Base-by-base conservation (phyloP, 2,329 filamentous ascomycete species). In the Stemphylium beticola region DNA sequence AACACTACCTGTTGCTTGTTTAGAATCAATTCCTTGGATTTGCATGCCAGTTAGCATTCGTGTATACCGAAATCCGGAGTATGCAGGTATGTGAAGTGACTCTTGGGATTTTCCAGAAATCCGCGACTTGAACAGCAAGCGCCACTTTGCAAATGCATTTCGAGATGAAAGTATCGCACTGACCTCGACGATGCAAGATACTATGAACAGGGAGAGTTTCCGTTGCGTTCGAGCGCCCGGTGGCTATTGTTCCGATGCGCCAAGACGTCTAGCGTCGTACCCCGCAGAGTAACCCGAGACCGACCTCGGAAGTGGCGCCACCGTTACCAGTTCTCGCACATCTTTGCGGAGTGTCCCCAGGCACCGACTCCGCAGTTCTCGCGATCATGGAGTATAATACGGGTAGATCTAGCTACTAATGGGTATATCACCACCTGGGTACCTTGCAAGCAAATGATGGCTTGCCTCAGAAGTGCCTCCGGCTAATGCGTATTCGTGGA, bases 401-500 rank as follows among this genome's bases (percentile, higher is more conserved):
- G 46, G 32, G 33, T 26, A 8, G 20, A 14, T 29, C 36, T 34
- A 49, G 29, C 41, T 24, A 14, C 20, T 34, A 29, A 40, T 11
- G 26, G 18, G 2, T 15, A 33, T 50, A 20, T 31, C 33, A 24
- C 20, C 29, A 32, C 37, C 7, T 24, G 15, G 22, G 22, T 33
- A 18, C 24, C 52, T 24, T n/a, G 7, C 11, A 42, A n/a, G 10
- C 15, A 26, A 24, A 36, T 12, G 41, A 36, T 29, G 29, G 32
- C 47, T 29, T 14, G 5, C 8, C 22, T 11, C 18, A 37, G 45
- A 17, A 29, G 31, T n/a, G 5, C 20, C 7, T 43, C 24, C 18
- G 11, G 36, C 17, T 15, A 43, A 20, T 26, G 42, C 48, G 53
- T 41, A 52, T 55, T 55, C 53, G 53, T 55, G 48, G 53, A 55